Conservation (phyloP, 257 asterid genomes). For the Ehretia macrophylla region DNA sequence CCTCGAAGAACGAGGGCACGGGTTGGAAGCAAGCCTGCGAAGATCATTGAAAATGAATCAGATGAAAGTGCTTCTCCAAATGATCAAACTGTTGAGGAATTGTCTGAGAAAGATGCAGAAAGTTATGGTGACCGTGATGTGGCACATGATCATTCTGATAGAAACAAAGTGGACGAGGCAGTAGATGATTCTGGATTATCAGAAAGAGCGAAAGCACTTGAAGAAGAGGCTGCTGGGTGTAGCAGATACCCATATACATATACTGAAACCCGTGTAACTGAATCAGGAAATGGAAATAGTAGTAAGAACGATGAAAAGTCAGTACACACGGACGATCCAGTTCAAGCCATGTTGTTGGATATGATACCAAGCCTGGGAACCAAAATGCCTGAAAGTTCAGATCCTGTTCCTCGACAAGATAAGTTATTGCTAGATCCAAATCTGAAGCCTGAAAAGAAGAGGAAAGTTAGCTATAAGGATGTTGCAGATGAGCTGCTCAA, state of each 20-base stretch:
- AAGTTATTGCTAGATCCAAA: slow-evolving; percentile 24
- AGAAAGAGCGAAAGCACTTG: slow-evolving; percentile 26
- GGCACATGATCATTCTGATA: slow-evolving; percentile 11
- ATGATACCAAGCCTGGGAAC: slow-evolving; percentile 52
- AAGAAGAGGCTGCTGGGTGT: slow-evolving; percentile 21
- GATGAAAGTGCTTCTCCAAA: slow-evolving; percentile 37
- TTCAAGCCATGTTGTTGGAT: slow-evolving; percentile 57
- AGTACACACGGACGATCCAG: slow-evolving; percentile 46
- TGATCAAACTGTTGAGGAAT: slow-evolving; percentile 17
- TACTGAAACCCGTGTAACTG: slow-evolving; percentile 21
- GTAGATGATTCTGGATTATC: slow-evolving; percentile 23
- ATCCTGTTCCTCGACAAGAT: slow-evolving; percentile 19
- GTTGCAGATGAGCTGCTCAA: slow-evolving; percentile 62
- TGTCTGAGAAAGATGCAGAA: slow-evolving; percentile 13
- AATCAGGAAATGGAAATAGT: slow-evolving; percentile 23
- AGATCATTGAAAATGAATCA: slow-evolving; percentile 55
- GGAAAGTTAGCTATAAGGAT: slow-evolving; percentile 85
- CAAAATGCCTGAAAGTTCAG: slow-evolving; percentile 2
- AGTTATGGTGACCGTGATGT: slow-evolving; percentile 23
- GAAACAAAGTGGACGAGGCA: slow-evolving; percentile 18
- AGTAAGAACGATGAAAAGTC: slow-evolving; percentile 17
- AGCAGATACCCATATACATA: slow-evolving; percentile 12
- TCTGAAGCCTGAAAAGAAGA: slow-evolving; percentile 51
- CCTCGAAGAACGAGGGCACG: slow-evolving; percentile 49
- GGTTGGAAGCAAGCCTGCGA: slow-evolving; percentile 49